A percentile compares a stretch with the other conserved stretches of the same genome.
These are phyloP conservation scores for Ustilago trichophora DNA, from an alignment of 1,284 basidiomycete genomes.

Conservation along the genomic window DNA sequence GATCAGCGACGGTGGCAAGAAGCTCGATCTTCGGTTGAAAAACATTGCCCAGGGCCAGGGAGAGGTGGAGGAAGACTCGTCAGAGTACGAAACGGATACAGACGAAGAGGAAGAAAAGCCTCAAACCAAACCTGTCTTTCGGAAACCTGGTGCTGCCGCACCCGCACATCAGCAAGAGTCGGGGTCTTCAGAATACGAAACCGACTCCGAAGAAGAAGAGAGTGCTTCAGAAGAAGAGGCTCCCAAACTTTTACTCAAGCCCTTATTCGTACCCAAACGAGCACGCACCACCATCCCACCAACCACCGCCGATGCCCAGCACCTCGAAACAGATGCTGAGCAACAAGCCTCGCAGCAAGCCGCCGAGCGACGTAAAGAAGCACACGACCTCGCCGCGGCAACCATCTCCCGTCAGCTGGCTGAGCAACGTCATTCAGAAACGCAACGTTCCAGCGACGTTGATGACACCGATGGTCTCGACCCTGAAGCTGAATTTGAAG, in stretches of 20 bases:
- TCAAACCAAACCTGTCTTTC: conserved; percentile 44
- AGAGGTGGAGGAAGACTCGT: conserved; percentile 15
- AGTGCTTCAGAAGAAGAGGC: conserved; percentile 68
- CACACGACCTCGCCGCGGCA: conserved; percentile 85
- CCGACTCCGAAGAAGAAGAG: conserved; percentile 70
- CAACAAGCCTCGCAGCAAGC: conserved; percentile 78
- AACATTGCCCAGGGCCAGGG: neutral
- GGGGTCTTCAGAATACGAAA: conserved; percentile 69
- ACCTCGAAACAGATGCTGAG: conserved; percentile 69
- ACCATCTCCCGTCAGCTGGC: conserved; percentile 83
- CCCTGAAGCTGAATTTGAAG: conserved; percentile 89
- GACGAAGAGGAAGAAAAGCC: conserved; percentile 43
- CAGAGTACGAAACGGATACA: conserved; percentile 72
- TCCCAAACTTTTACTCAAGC: conserved; percentile 75
- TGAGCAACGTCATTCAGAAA: conserved; percentile 84
- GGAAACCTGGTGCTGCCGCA: conserved; percentile 21
- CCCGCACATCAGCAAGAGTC: conserved; percentile 1
- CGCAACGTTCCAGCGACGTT: conserved; percentile 79
- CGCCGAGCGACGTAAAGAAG: conserved; percentile 75
- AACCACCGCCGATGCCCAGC: conserved; percentile 4
- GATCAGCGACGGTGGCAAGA: conserved; percentile 19
- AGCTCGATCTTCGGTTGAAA: conserved; percentile 28
- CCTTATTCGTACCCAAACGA: conserved; percentile 89
- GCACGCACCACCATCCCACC: conserved; percentile 60
- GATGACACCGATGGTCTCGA: conserved; percentile 96